Evolutionary conservation across 306 rosid genomes (phyloP), one percentile per base, ranked within the genome.

Genomic region (Cicer arietinum): DNA sequence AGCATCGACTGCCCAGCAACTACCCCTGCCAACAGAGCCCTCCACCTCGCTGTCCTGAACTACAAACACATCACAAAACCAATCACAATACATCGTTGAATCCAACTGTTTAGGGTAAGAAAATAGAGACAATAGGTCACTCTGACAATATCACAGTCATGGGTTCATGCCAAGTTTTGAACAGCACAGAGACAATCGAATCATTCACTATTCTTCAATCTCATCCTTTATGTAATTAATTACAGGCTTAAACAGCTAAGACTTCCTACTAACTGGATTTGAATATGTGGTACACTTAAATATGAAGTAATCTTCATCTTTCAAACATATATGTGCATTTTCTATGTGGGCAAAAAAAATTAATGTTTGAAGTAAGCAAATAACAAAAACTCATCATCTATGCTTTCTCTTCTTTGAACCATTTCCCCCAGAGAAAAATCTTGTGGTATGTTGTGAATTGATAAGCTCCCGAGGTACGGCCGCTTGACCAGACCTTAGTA

Each of bases 21-120:
- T 7, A 90, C 97, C 78, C 99, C 99, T n/a, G 98, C 99, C 39
- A 86, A 12, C 71, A 95, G 69, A 85, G 98, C 91, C 87, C 99
- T 88, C 99, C 99, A 95, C 67, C 78, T 87, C 16, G 91, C 96
- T 72, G 99, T 92, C 87, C 98, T 90, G 99, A 89, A 84, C 89
- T 83, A 87, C 82, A 14, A 84, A 71, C 50, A 60, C 59, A 56
- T 52, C 75, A 51, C 12, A 54, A 43, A 76, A 59, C 46, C 73
- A 80, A 80, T 83, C 77, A 77, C 46, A 73, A 80, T 46, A 30
- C 67, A 72, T 7, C n/a, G 39, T 46, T 14, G 69, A 73, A 44
- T 46, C 12, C 62, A 74, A 17, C 63, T 47, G 41, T 20, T 35
- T 6, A 22, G 67, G 4, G 52, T 11, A 56, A 77, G 69, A 57